Conservation (phyloP, 139 green algal species). For the Ettlia oleoabundans region DNA sequence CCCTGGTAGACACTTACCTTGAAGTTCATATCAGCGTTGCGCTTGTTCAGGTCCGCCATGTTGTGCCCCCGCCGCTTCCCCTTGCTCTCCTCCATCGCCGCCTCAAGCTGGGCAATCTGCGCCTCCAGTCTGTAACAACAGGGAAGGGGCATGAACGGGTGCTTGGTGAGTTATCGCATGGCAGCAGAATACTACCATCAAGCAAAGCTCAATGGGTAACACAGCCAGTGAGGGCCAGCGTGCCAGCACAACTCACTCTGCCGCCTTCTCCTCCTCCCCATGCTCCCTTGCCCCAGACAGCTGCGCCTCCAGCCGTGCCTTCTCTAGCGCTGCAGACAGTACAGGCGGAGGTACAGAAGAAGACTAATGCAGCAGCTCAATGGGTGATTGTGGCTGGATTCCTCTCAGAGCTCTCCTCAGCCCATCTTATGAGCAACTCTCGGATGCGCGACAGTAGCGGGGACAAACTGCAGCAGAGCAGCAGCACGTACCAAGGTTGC, state of each 20-base stretch:
- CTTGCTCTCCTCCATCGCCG: constrained; percentile 5
- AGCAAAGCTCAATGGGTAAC: too few relatives aligned
- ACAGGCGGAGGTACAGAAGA: too few relatives aligned
- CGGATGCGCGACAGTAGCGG: too few relatives aligned
- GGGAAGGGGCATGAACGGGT: background rate
- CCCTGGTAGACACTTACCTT: constrained; percentile 6
- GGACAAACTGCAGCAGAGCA: too few relatives aligned
- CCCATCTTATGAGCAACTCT: too few relatives aligned
- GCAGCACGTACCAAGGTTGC: constrained; percentile 47
- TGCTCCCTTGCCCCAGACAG: constrained; percentile 38
- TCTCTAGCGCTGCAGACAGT: constrained; percentile 56
- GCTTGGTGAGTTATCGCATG: background rate
- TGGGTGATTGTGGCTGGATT: too few relatives aligned
- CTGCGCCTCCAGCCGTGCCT: constrained; percentile 42
- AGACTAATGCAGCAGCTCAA: too few relatives aligned
- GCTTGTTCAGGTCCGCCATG: constrained; percentile 56
- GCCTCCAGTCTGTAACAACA: constrained; percentile 30
- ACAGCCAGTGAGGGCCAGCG: background rate
- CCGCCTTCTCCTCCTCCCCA: constrained; percentile 35
- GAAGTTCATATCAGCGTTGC: constrained; percentile 57
- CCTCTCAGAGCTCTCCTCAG: too few relatives aligned
- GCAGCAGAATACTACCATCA: too few relatives aligned
- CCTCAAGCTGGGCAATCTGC: constrained; percentile 33
- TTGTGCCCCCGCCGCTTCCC: background rate
- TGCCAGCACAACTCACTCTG: constrained; percentile 14